Evolutionary conservation across 768 basidiomycete species (phyloP).

Genomic region (Crassisporium funariophilum): DNA sequence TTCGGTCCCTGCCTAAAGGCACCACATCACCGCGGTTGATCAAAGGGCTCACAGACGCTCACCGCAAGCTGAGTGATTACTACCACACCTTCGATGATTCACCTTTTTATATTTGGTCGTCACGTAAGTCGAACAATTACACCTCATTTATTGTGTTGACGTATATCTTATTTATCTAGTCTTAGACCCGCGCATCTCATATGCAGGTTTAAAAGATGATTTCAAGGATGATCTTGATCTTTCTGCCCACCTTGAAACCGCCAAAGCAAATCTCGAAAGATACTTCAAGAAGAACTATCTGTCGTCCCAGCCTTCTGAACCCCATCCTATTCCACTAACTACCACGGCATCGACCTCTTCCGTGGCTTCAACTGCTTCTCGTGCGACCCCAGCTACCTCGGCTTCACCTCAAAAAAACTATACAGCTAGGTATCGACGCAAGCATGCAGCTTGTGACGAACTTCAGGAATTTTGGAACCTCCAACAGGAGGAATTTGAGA

Average conservation of each 20-base stretch:
- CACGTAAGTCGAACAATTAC: conserved; percentile 20
- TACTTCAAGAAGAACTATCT: conserved; percentile 17
- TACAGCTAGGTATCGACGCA: not conserved
- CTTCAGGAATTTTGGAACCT: conserved; percentile 26
- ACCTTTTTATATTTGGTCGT: conserved; percentile 32
- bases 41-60: conserved; percentile 25
- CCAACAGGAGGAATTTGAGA: conserved; percentile 22
- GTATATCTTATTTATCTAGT: conserved; percentile 26
- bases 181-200: conserved; percentile 32
- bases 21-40: conserved; percentile 12
- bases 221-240: conserved; percentile 18
- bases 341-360: conserved; percentile 14
- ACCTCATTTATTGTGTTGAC: not conserved
- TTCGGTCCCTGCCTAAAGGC: conserved; percentile 21
- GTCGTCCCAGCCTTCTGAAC: not conserved
- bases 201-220: conserved; percentile 23
- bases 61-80: conserved; percentile 36
- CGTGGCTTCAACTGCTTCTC: not conserved
- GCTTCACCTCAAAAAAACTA: not conserved
- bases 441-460: conserved; percentile 14
- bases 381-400: not conserved
- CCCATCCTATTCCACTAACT: not conserved
- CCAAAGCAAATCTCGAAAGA: conserved; percentile 25
- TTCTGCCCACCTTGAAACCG: not conserved
- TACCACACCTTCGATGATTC: conserved; percentile 32